A percentile compares a stretch with the other conserved stretches of the same genome.
phyloP scores from a whole-genome alignment of 441 rosid species.

The Codiaeum variegatum region DNA sequence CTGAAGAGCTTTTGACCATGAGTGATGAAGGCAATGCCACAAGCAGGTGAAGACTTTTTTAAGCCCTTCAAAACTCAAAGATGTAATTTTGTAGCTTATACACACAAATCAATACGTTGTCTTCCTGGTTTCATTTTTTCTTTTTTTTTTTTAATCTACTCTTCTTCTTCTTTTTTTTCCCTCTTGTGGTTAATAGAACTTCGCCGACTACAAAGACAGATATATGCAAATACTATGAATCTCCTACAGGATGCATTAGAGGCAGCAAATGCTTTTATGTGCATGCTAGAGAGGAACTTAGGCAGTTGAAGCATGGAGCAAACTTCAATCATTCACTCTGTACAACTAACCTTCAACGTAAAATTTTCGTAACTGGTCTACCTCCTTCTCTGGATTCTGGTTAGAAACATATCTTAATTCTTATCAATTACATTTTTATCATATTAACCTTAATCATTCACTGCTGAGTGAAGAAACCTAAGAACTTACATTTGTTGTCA shows the following conservation, averaged over 20 bases:
- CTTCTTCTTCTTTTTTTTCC: no score
- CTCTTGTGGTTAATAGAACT: slow-evolving; percentile 26
- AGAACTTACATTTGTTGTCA: background rate
- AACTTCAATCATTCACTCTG: slow-evolving; percentile 22
- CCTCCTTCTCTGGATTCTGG: slow-evolving; percentile 54
- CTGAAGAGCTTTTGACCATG: slow-evolving; percentile 28
- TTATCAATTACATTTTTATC: slow-evolving; percentile 10
- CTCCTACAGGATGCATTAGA: slow-evolving; percentile 46
- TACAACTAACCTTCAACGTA: slow-evolving; percentile 28
- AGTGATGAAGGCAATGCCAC: slow-evolving; percentile 31
- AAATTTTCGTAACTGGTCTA: slow-evolving; percentile 58
- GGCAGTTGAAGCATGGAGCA: slow-evolving; percentile 28
- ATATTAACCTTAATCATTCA: background rate
- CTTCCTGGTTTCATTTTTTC: slow-evolving; percentile 10
- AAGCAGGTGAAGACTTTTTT: slow-evolving; percentile 36
- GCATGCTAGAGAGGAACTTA: slow-evolving; percentile 42
- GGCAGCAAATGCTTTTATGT: slow-evolving; percentile 45
- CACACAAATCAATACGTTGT: background rate
- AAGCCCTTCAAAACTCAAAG: slow-evolving; percentile 15
- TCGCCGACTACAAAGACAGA: slow-evolving; percentile 31
- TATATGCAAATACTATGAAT: slow-evolving; percentile 44
- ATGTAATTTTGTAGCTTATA: background rate
- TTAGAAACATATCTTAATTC: slow-evolving; percentile 25
- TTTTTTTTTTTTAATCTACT: no score
- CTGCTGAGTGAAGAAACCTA: slow-evolving; percentile 4